These are phyloP conservation scores for Hypoxylon trugodes DNA, from an alignment of 495 filamentous ascomycete species.

Conservation along the genomic window DNA sequence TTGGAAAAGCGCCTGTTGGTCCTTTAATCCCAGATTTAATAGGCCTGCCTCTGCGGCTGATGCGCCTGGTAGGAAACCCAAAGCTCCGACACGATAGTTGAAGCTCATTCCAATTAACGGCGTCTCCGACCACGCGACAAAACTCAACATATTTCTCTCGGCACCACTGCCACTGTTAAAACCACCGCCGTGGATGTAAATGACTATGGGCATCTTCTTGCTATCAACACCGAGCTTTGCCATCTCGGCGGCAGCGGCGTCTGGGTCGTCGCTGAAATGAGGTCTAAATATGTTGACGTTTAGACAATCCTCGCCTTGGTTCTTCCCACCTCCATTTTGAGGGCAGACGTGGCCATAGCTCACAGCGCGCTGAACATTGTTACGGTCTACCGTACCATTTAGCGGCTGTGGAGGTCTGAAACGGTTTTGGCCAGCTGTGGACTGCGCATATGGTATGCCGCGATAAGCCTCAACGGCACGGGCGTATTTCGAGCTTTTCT, in stretches of 20 bases:
- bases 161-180: slow-evolving; percentile 58
- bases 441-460: slow-evolving; percentile 69
- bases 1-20: slow-evolving; percentile 69
- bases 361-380: slow-evolving; percentile 48
- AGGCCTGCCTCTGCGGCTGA: slow-evolving; percentile 61
- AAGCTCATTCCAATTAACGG: slow-evolving; percentile 69
- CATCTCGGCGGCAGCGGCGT: slow-evolving; percentile 36
- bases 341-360: slow-evolving; percentile 56
- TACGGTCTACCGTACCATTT: slow-evolving; percentile 36
- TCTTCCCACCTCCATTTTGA: slow-evolving; percentile 37
- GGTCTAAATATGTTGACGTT: slow-evolving; percentile 60
- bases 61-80: slow-evolving; percentile 71
- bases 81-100: slow-evolving; percentile 72
- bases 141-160: slow-evolving; percentile 58
- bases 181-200: slow-evolving; percentile 65
- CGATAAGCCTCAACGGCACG: slow-evolving; percentile 63
- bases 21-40: slow-evolving; percentile 74
- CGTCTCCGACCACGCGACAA: slow-evolving; percentile 62
- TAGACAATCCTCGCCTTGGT: slow-evolving; percentile 60
- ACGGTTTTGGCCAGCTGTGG: slow-evolving; percentile 62
- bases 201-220: slow-evolving; percentile 63
- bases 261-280: slow-evolving; percentile 39
- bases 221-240: slow-evolving; percentile 32
- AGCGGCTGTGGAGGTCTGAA: slow-evolving; percentile 61
- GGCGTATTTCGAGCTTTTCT: slow-evolving; percentile 49